Percentiles rank a stretch among this genome's conserved stretches.
Conservation (phyloP, 495 filamentous ascomycete species). For the Penicillium riverlandense region DNA sequence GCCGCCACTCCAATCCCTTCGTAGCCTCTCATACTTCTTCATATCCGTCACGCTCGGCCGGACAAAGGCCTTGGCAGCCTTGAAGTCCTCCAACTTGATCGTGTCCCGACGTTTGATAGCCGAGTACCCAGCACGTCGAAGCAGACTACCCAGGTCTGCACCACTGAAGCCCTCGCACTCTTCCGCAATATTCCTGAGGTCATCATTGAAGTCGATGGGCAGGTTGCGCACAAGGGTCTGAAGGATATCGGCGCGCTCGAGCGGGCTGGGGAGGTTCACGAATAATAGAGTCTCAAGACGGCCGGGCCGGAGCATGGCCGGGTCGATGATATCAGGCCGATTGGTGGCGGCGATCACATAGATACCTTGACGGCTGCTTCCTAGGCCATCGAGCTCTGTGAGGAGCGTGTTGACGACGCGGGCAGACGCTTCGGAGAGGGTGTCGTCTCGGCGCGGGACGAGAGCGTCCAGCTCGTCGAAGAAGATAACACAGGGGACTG, state of each 20-base stretch:
- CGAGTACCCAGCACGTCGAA: constrained; percentile 68
- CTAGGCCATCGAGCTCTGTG: constrained; percentile 89
- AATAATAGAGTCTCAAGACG: constrained; percentile 84
- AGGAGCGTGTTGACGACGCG: constrained; percentile 93
- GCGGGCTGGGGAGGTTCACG: constrained; percentile 74
- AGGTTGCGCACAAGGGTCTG: constrained; percentile 66
- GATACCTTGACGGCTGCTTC: constrained; percentile 69
- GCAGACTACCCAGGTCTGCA: constrained; percentile 75
- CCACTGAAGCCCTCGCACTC: constrained; percentile 84
- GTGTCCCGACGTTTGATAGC: constrained; percentile 58
- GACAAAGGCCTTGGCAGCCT: constrained; percentile 60
- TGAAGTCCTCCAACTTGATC: constrained; percentile 70
- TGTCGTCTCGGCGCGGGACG: constrained; percentile 76
- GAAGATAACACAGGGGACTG: constrained; percentile 89
- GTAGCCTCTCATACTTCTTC: constrained; percentile 59
- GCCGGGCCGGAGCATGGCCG: constrained; percentile 88
- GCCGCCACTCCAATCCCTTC: constrained; percentile 40
- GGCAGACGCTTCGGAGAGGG: constrained; percentile 72
- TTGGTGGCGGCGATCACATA: constrained; percentile 96
- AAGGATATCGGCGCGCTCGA: constrained; percentile 81
- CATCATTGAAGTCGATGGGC: constrained; percentile 41
- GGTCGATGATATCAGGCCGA: constrained; percentile 91
- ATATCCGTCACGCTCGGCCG: constrained; percentile 75
- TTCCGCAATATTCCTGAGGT: constrained; percentile 50
- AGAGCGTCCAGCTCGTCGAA: constrained; percentile 96